Evolutionary conservation across 148 eudicot species (phyloP), one percentile per base, ranked within the genome.

Genomic region (Persicaria maculosa): DNA sequence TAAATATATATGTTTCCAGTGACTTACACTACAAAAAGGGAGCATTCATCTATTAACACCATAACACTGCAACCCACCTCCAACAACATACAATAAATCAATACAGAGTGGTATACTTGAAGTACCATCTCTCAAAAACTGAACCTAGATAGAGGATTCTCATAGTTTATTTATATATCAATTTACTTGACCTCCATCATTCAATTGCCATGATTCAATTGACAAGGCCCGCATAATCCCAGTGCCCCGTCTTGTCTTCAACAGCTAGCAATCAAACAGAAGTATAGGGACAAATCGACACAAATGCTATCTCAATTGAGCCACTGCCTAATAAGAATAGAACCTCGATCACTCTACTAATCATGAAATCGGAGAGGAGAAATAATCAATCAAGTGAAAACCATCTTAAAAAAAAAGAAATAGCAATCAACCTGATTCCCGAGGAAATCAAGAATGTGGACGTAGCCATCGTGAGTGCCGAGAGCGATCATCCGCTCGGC

Each of bases 401-500:
- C 62, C 57, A 61, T 52, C 71, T 73, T 10, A 50, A 16, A 62
- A 73, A 78, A 58, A n/a, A 16, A 16, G 67, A 36, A 77, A 57
- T 55, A 59, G 31, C 47, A 19, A 17, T 64, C 19, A 12, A 90
- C 95, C 85, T 89, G 97, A 85, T 94, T 91, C 68, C 98, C 98
- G 61, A 94, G 89, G 54, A 94, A 94, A 88, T 94, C 98, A 1
- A 94, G 98, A 72, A 94, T 87, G 74, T 91, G 88, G 40, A 94
- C 84, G 20, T 50, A 47, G 46, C 98, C 98, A 31, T 54, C 80
- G 70, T 87, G 98, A 78, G 98, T 94, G 43, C 98, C 98, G 48
- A 94, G 93, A 8, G 98, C 95, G 82, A 94, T 94, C 98, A 94
- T 94, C 16, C 98, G 85, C 40, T 94, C 96, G 0, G 98, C 84